Conservation (phyloP, 331 rosid genomes). For the Arachis monticola region DNA sequence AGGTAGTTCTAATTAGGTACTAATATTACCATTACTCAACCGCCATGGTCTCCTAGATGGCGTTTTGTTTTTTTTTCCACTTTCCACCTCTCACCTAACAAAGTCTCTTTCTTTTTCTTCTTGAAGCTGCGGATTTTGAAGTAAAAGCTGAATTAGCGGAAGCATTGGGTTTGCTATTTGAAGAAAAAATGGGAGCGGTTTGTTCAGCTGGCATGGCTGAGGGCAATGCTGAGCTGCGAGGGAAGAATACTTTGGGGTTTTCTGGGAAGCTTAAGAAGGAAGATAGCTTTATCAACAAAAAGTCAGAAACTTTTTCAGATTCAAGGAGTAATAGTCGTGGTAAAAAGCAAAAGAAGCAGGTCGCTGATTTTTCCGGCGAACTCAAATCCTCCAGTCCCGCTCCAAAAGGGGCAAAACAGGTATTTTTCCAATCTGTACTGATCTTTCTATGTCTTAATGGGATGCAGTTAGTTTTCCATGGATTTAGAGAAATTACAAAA, state of each 20-base stretch:
- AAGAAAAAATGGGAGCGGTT: conserved; percentile 68
- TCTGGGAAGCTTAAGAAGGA: conserved; percentile 55
- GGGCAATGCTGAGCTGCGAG: conserved; percentile 40
- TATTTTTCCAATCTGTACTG: conserved; percentile 25
- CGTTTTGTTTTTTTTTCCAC: background rate
- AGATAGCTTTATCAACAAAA: conserved; percentile 34
- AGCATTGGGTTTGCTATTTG: conserved; percentile 23
- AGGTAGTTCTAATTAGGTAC: conserved; percentile 1
- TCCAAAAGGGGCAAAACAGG: conserved; percentile 52
- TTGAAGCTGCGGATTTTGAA: background rate
- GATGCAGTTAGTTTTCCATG: background rate
- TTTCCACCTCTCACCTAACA: background rate
- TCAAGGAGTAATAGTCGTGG: conserved; percentile 42
- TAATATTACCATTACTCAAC: background rate
- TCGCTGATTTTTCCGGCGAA: conserved; percentile 48
- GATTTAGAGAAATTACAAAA: background rate
- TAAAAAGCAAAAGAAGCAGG: conserved; percentile 39
- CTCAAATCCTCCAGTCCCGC: conserved; percentile 52
- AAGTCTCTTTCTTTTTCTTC: background rate
- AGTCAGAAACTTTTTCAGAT: conserved; percentile 37
- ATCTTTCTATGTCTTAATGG: background rate
- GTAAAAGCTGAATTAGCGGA: conserved; percentile 22
- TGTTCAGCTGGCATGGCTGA: conserved; percentile 66
- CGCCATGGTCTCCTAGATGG: background rate
- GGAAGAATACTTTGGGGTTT: conserved; percentile 50